Base-by-base conservation (phyloP, 169 alveolate genomes). In the Babesia divergens region DNA sequence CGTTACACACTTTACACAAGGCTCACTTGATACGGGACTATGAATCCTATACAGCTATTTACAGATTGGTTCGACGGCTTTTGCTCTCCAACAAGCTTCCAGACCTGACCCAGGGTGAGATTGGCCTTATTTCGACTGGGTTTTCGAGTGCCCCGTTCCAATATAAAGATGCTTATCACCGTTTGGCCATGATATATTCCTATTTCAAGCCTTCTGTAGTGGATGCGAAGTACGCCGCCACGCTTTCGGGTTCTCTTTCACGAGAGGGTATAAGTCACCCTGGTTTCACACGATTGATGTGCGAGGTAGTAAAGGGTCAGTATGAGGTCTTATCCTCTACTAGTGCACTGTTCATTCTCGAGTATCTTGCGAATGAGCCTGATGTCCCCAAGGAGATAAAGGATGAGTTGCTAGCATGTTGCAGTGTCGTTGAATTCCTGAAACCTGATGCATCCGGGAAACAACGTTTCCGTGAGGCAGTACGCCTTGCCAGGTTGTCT, bases 181-280 rank as follows among this genome's bases (percentile, higher is more conserved):
- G 72, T 26, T 29, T 62, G 56, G 72, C 72, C 20, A 44, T 62
- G 72, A 13, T 62, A 11, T 62, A 18, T 62, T 62, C 72, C 7
- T 47, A 62, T 34, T 0, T 43, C 16, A 56, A 56, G 1, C 49
- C 59, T 3, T 29, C 24, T 0, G 35, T 49, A 20, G 59, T 43
- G 24, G 11, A 14, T 16, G 24, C 32, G 7, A 8, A 32, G 18
- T 31, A 28, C 29, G 72, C 43, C 3, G 18, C 72, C 6, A 24
- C 37, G 8, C 37, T 62, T 43, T 58, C 72, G 0, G 32, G 14
- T 14, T 4, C 72, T 11, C 59, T 62, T 0, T 7, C 56, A 7
- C 32, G 35, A 13, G 72, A 43, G 0, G 28, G 72, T 20, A 1
- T 44, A 2, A 8, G 16, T 6, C 72, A 62, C 59, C 60, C 60